These are phyloP conservation scores for Schwanniomyces yamadae DNA, from an alignment of 805 yeast genomes.

Conservation along the genomic window DNA sequence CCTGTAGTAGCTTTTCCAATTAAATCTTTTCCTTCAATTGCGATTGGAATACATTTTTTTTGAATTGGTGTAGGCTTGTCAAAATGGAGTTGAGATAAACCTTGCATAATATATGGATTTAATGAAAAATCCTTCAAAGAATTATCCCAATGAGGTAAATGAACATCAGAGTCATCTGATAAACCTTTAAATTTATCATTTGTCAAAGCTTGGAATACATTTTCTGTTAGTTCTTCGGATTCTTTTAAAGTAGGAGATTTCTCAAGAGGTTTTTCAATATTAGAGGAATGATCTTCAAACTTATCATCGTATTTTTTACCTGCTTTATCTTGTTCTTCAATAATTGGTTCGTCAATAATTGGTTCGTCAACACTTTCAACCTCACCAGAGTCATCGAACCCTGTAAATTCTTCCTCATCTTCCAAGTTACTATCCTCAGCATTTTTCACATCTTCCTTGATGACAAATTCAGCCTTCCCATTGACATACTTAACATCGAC, in stretches of 20 bases:
- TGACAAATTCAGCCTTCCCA: constrained; percentile 61
- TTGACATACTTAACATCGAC: constrained; percentile 75
- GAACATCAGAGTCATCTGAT: constrained; percentile 17
- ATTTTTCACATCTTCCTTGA: constrained; percentile 27
- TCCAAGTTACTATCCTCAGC: constrained; percentile 10
- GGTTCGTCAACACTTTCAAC: constrained; percentile 2
- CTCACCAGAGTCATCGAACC: constrained; percentile 13
- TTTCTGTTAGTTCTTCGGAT: background rate
- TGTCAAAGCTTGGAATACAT: background rate
- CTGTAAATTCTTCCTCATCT: constrained; percentile 21
- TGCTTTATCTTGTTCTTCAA: background rate
- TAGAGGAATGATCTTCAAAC: too few relatives aligned
- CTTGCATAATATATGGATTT: constrained; percentile 59
- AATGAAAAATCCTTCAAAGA: constrained; percentile 42
- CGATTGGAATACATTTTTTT: constrained; percentile 67
- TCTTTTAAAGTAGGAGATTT: too few relatives aligned
- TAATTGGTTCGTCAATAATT: too few relatives aligned
- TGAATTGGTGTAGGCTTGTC: constrained; percentile 83
- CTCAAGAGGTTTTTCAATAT: too few relatives aligned
- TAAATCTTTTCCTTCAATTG: constrained; percentile 72
- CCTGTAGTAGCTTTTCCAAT: constrained; percentile 98
- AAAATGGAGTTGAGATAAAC: constrained; percentile 59
- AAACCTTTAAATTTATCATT: too few relatives aligned
- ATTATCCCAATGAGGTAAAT: constrained; percentile 61
- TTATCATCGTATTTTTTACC: too few relatives aligned